A percentile compares a stretch with the other conserved stretches of the same genome.
phyloP scores from a whole-genome alignment of 2,329 filamentous ascomycete genomes.

The Magnaporthiopsis rhizophila region DNA sequence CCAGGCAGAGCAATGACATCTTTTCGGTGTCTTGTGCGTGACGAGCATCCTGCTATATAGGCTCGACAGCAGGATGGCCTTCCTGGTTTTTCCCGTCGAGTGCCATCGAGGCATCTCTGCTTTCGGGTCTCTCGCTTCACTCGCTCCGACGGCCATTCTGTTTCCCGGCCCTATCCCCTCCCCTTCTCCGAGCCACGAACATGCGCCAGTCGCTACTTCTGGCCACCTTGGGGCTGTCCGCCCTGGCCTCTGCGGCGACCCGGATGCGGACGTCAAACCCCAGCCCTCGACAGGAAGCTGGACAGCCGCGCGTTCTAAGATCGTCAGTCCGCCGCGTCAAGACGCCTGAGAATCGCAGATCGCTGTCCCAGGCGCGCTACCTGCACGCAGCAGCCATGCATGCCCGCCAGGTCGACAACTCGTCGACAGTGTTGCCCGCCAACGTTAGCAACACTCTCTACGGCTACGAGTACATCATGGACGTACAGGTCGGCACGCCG shows the following conservation, averaged over 20 bases:
- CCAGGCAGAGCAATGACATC: too few relatives aligned
- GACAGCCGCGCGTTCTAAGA: not conserved
- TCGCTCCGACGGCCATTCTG: not conserved
- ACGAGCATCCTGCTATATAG: not conserved
- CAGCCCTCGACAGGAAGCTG: not conserved
- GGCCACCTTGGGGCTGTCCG: not conserved
- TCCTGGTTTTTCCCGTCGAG: not conserved
- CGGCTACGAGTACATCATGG: constrained; percentile 7
- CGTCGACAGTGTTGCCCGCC: not conserved
- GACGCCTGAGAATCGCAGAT: not conserved
- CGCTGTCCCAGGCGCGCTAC: constrained; percentile 1
- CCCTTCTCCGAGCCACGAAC: not conserved
- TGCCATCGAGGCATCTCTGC: not conserved
- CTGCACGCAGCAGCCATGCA: not conserved
- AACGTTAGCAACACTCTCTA: constrained; percentile 7
- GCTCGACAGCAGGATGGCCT: too few relatives aligned
- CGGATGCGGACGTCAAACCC: too few relatives aligned
- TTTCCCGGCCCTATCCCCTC: not conserved
- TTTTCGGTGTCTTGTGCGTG: too few relatives aligned
- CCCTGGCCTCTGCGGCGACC: not conserved
- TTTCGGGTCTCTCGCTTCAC: too few relatives aligned
- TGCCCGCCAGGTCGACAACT: not conserved
- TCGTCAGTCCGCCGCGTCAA: constrained; percentile 3
- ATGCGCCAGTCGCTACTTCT: not conserved
- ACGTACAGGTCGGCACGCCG: constrained; percentile 25